Conservation (phyloP, 441 rosid genomes). For the Bruguiera hainesii region DNA sequence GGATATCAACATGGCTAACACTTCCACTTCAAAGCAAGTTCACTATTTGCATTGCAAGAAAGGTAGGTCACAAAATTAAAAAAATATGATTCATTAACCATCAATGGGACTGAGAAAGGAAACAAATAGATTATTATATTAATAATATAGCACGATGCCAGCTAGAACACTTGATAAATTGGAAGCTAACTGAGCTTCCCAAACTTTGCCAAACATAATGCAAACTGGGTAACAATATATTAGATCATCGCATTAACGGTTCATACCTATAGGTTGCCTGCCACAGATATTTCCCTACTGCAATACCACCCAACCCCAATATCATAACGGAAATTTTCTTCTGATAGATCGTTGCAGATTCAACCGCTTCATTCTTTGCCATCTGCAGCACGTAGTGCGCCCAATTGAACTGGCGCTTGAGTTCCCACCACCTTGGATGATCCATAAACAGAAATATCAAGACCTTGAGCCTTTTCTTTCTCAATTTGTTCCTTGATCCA, state of each 20-base stretch:
- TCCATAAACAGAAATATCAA: constrained; percentile 71
- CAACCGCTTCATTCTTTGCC: constrained; percentile 68
- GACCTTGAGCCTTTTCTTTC: constrained; percentile 80
- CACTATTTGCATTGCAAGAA: too few species aligned
- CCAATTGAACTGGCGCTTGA: constrained; percentile 93
- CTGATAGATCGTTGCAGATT: neutral
- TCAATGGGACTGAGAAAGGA: neutral
- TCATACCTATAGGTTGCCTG: neutral
- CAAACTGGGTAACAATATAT: neutral
- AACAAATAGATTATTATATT: neutral
- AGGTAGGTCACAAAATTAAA: neutral
- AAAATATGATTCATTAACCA: neutral
- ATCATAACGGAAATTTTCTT: constrained; percentile 4
- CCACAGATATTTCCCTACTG: constrained; percentile 6
- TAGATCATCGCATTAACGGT: neutral
- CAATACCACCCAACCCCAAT: constrained; percentile 1
- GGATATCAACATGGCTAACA: too few species aligned
- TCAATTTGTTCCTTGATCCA: constrained; percentile 97
- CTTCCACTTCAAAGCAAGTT: too few species aligned
- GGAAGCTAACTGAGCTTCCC: neutral
- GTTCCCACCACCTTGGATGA: constrained; percentile 96
- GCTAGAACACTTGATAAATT: neutral
- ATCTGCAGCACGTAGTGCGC: constrained; percentile 89
- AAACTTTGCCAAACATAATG: neutral
- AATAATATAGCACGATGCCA: neutral